Conservation (phyloP, 352 stramenopile genomes). For the Pythium angustatum region DNA sequence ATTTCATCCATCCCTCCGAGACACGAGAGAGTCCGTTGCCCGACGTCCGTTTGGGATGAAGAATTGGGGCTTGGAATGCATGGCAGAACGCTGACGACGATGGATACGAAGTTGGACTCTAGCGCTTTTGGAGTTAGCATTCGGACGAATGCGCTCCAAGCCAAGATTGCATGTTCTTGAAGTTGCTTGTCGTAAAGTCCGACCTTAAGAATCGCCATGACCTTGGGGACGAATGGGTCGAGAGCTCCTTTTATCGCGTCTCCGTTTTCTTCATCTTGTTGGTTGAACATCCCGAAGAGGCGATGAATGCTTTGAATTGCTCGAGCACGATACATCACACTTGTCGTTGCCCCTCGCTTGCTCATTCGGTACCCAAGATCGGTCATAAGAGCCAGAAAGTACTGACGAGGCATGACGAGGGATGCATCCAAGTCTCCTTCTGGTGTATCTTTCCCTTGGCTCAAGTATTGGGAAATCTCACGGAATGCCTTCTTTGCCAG, state of each 20-base stretch:
- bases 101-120: constrained; percentile 83
- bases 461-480: constrained; percentile 38
- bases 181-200: constrained; percentile 58
- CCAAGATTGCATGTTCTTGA: constrained; percentile 60
- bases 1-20: constrained; percentile 3
- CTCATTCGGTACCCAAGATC: constrained; percentile 69
- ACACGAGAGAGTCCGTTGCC: constrained; percentile 10
- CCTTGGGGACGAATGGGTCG: constrained; percentile 86
- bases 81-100: constrained; percentile 84
- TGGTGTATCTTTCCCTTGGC: constrained; percentile 24
- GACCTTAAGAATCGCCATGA: constrained; percentile 89
- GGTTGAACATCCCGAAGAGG: constrained; percentile 67
- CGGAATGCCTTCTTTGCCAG: constrained; percentile 39
- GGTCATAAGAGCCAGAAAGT: constrained; percentile 85
- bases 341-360: constrained; percentile 35
- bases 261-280: constrained; percentile 29
- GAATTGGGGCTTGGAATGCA: constrained; percentile 42
- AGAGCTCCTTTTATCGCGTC: constrained; percentile 47
- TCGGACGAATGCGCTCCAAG: constrained; percentile 78
- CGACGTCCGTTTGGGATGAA: background rate
- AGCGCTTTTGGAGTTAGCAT: constrained; percentile 82
- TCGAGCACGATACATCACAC: constrained; percentile 44
- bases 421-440: constrained; percentile 28
- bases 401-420: constrained; percentile 66
- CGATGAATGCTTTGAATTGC: constrained; percentile 76